Percentiles rank a stretch among this genome's conserved stretches.
phyloP scores from a whole-genome alignment of 129 eudicot genomes.

The Arctium lappa region DNA sequence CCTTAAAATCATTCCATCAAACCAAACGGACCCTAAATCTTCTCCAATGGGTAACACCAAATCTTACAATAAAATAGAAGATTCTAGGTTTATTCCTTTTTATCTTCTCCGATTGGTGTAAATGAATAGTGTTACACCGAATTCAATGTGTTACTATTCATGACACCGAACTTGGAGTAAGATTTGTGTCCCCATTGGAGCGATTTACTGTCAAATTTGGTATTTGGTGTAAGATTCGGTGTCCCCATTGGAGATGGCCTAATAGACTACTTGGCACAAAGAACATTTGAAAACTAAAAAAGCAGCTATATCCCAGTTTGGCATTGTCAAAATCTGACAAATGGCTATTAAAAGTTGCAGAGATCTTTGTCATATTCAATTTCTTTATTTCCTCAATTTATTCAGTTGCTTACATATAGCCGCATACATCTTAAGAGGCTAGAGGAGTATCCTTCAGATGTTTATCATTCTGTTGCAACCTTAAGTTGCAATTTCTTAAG shows the following conservation, averaged over 20 bases:
- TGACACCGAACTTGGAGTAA: neutral
- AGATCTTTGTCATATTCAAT: neutral
- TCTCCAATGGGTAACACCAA: neutral
- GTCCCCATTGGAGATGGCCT: neutral
- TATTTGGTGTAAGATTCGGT: neutral
- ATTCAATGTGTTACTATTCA: neutral
- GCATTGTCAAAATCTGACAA: neutral
- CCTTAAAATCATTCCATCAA: too few relatives aligned
- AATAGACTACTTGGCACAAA: neutral
- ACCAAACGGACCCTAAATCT: too few relatives aligned
- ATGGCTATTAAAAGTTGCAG: neutral
- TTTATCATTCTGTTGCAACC: neutral
- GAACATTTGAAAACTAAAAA: neutral
- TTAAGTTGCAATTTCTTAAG: neutral
- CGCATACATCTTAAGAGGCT: neutral
- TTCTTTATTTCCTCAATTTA: neutral
- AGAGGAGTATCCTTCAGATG: neutral
- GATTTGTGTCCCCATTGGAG: neutral
- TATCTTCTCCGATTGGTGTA: neutral
- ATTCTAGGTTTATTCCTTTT: neutral
- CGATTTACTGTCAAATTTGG: too few relatives aligned
- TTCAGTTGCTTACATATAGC: neutral
- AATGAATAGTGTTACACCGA: neutral
- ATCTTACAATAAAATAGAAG: neutral
- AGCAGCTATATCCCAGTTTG: neutral